Evolutionary conservation across 108 stramenopile species (phyloP).

Genomic region (Cyclotella baltica): DNA sequence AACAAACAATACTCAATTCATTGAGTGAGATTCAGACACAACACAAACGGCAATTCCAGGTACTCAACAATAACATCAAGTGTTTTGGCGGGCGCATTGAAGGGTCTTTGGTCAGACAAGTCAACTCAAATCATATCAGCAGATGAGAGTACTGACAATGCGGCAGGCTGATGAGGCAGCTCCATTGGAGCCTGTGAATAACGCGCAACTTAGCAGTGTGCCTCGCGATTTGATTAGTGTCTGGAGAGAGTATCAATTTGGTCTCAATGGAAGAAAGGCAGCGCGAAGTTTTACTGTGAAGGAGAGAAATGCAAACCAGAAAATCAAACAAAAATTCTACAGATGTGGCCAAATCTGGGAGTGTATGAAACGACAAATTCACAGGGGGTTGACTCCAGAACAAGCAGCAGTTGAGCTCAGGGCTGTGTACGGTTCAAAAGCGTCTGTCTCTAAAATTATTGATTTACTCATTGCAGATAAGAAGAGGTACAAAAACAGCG

Average conservation of each 20-base stretch:
- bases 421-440: too few relatives aligned
- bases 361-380: not conserved
- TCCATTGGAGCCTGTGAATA: not conserved
- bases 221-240: not conserved
- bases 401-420: too few relatives aligned
- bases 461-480: too few relatives aligned
- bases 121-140: not conserved
- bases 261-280: not conserved
- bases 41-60: not conserved
- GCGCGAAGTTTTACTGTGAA: not conserved
- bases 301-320: not conserved
- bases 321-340: not conserved
- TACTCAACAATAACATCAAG: not conserved
- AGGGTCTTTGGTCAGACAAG: not conserved
- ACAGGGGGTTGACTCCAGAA: too few relatives aligned
- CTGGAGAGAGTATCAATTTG: constrained; percentile 1
- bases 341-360: not conserved
- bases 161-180: not conserved
- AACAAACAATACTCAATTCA: not conserved
- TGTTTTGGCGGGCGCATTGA: constrained; percentile 6
- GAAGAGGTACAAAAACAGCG: too few relatives aligned
- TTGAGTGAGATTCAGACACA: not conserved
- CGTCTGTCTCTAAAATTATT: too few relatives aligned
- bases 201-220: not conserved
- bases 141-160: not conserved